Percentiles rank a stretch among this genome's conserved stretches.
Conservation (phyloP, 495 filamentous ascomycete species). For the Amorphotheca resinae region DNA sequence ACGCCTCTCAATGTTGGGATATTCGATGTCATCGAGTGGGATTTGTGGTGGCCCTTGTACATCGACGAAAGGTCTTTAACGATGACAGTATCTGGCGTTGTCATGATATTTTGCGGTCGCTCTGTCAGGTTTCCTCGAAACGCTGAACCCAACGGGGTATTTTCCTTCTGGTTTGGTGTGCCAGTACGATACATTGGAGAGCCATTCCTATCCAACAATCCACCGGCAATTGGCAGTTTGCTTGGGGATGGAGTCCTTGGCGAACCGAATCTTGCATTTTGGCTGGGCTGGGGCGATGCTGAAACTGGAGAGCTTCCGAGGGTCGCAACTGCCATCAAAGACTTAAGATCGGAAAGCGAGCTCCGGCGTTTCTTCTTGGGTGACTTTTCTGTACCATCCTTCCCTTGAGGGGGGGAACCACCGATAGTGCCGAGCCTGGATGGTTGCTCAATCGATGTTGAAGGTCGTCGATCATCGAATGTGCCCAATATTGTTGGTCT, state of each 20-base stretch:
- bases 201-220: slow-evolving; percentile 11
- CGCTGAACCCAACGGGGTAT: slow-evolving; percentile 5
- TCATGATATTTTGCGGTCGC: slow-evolving; percentile 18
- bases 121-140: slow-evolving; percentile 15
- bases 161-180: slow-evolving; percentile 18
- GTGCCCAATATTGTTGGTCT: slow-evolving; percentile 48
- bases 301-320: slow-evolving; percentile 26
- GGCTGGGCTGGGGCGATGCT: slow-evolving; percentile 7
- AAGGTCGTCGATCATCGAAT: slow-evolving; percentile 41
- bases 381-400: slow-evolving; percentile 27
- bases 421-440: slow-evolving; percentile 30
- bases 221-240: slow-evolving; percentile 19
- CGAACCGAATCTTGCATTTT: slow-evolving; percentile 15
- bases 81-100: slow-evolving; percentile 10
- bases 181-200: slow-evolving; percentile 9
- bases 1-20: slow-evolving; percentile 18
- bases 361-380: slow-evolving; percentile 74
- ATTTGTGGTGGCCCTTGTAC: slow-evolving; percentile 11
- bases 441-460: slow-evolving; percentile 32
- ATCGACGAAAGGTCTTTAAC: slow-evolving; percentile 14
- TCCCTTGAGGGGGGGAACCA: slow-evolving; percentile 30
- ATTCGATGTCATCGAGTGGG: slow-evolving; percentile 17
- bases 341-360: slow-evolving; percentile 79
- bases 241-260: slow-evolving; percentile 22
- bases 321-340: slow-evolving; percentile 36